A percentile compares a stretch with the other conserved stretches of the same genome.
Conservation (phyloP, 108 stramenopile species). For the Fragilariopsis cylindrus region DNA sequence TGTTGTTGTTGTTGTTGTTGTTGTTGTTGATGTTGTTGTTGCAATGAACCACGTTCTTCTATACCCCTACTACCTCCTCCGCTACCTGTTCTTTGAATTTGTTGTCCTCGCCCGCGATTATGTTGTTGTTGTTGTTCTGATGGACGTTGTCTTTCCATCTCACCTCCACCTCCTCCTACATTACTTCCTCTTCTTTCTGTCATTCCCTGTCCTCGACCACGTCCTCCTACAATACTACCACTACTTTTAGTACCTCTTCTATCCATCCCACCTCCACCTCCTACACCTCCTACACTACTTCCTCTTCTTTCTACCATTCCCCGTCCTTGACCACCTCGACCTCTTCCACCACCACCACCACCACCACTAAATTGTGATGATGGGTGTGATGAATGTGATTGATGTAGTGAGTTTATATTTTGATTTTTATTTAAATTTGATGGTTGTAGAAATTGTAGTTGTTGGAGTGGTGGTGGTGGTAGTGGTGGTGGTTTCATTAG, state of each 20-base stretch:
- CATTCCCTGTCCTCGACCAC: background rate
- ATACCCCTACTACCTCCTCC: too few species aligned
- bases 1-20: too few species aligned
- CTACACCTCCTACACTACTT: background rate
- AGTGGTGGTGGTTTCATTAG: slow-evolving; percentile 1
- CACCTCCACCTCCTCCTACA: background rate
- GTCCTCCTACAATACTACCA: too few species aligned
- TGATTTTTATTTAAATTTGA: background rate
- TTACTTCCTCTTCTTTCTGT: background rate
- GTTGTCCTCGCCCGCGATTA: too few species aligned
- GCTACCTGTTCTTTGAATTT: too few species aligned
- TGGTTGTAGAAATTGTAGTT: background rate
- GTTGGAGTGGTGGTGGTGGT: background rate
- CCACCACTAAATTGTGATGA: too few species aligned
- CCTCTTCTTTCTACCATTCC: background rate
- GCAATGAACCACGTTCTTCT: too few species aligned
- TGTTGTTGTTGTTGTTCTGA: background rate
- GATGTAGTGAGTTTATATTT: background rate
- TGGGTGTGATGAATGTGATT: too few species aligned
- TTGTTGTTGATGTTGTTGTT: too few species aligned
- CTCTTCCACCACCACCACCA: too few species aligned
- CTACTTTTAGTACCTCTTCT: background rate
- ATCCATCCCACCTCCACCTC: background rate
- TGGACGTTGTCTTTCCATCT: background rate
- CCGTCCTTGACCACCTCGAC: too few species aligned